Percentiles rank a stretch among this genome's conserved stretches.
These are phyloP conservation scores for Mycosphaerelloides madeirae DNA, from an alignment of 2,329 filamentous ascomycete genomes.

Conservation along the genomic window DNA sequence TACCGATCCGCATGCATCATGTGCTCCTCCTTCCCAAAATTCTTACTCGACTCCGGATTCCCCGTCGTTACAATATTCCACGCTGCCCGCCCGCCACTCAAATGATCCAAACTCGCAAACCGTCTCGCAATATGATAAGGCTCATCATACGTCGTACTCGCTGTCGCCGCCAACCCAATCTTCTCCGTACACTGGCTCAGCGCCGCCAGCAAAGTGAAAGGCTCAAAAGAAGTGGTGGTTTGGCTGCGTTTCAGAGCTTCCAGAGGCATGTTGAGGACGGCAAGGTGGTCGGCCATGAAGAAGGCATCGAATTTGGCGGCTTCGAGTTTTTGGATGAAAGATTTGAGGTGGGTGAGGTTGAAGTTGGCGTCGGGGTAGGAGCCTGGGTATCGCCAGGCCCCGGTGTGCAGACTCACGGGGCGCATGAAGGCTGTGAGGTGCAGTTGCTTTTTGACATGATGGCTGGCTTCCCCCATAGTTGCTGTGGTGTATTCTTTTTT, in stretches of 20 bases:
- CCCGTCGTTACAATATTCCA: conserved; percentile 53
- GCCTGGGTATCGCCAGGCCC: conserved; percentile 39
- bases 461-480: not conserved
- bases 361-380: conserved; percentile 55
- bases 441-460: conserved; percentile 5
- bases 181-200: conserved; percentile 43
- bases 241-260: conserved; percentile 56
- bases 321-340: conserved; percentile 51
- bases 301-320: conserved; percentile 49
- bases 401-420: conserved; percentile 48
- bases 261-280: conserved; percentile 39
- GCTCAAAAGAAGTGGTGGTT: conserved; percentile 56
- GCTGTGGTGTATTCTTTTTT: no score
- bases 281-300: conserved; percentile 48
- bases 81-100: conserved; percentile 35
- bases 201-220: conserved; percentile 36
- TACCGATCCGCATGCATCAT: conserved; percentile 48
- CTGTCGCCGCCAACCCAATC: conserved; percentile 37
- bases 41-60: conserved; percentile 44
- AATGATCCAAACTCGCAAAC: conserved; percentile 37
- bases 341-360: conserved; percentile 50
- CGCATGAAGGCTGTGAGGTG: conserved; percentile 15
- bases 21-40: conserved; percentile 43
- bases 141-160: conserved; percentile 35
- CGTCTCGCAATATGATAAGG: conserved; percentile 35